Evolutionary conservation across 768 basidiomycete genomes (phyloP), one percentile per base, ranked within the genome.

Genomic region (Trametes gibbosa): DNA sequence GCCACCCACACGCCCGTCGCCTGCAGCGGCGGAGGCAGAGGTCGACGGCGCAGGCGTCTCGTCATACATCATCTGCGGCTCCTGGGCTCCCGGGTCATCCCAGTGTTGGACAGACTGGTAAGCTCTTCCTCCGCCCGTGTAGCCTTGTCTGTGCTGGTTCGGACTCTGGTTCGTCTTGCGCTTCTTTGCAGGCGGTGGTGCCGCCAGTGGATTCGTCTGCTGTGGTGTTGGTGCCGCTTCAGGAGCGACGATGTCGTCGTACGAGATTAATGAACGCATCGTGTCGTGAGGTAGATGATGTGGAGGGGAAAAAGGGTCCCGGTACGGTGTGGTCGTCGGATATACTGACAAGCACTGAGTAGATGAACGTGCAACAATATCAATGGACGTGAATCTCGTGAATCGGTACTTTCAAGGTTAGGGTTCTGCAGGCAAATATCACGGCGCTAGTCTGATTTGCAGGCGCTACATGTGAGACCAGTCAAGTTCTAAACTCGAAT

Each of bases 211-310:
- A 53, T 55, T 27, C 61, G 60, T 43, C 54, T 62, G 65, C 45
- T 23, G 65, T 42, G 59, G 50, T 48, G 59, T 63, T 37, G 61
- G 46, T 17, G 50, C 34, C 34, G 58, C 29, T 42, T 77, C 73
- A 5, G 81, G 78, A 0, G 78, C 72, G 0, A 83, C 76, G 53
- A 87, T 84, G 62, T 87, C 85, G 65, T 84, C 85, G 76, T 87
- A 86, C 9, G 84, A 85, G 56, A 86, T 71, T 42, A 86, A 60
- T 2, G 80, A 71, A 43, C 84, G 76, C 64, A 75, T 73, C 16
- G 16, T 5, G 42, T 4, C n/a, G n/a, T 23, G 37, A 19, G 16
- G 21, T 29, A n/a, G 32, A 35, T 35, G 9, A 35, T 5, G 13
- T 21, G 45, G 21, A 27, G 27, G 29, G 4, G n/a, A n/a, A 12